phyloP scores from a whole-genome alignment of 352 stramenopile genomes.

The Phytophthora quininea region DNA sequence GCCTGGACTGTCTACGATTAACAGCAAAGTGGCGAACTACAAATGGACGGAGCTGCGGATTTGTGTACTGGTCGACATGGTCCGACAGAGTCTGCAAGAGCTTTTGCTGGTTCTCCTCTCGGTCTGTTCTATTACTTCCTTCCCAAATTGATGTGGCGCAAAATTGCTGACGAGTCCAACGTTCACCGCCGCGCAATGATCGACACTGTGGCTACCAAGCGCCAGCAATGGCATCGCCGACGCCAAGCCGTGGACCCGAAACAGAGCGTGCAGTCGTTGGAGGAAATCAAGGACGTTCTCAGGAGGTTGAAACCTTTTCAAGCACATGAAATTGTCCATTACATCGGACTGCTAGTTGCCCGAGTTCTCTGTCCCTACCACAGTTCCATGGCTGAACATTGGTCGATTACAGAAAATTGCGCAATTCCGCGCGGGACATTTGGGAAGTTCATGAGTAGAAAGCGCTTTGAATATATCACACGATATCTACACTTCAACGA shows the following conservation, averaged over 20 bases:
- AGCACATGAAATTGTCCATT: constrained; percentile 13
- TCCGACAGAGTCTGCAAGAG: constrained; percentile 2
- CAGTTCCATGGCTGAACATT: constrained; percentile 2
- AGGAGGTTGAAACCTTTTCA: constrained; percentile 1
- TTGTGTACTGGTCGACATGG: neutral
- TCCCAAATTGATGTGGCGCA: constrained; percentile 8
- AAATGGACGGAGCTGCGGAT: constrained; percentile 2
- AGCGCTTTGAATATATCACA: constrained; percentile 14
- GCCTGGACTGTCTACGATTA: neutral
- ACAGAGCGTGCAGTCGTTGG: constrained; percentile 1
- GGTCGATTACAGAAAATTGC: constrained; percentile 7
- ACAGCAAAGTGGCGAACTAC: neutral
- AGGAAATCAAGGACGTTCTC: constrained; percentile 1
- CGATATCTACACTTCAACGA: constrained; percentile 14
- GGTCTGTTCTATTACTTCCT: constrained; percentile 15
- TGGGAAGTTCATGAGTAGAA: constrained; percentile 8
- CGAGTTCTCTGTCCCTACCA: constrained; percentile 4
- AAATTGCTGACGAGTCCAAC: constrained; percentile 9
- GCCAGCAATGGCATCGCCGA: neutral
- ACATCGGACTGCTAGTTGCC: constrained; percentile 7
- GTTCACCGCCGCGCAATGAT: neutral
- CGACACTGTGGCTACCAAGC: neutral
- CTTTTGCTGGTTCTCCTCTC: constrained; percentile 5
- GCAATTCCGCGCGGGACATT: constrained; percentile 14
- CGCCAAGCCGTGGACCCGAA: neutral